These are phyloP conservation scores for Lodderomyces parapsilosis DNA, from an alignment of 1,139 yeast species.

Conservation along the genomic window DNA sequence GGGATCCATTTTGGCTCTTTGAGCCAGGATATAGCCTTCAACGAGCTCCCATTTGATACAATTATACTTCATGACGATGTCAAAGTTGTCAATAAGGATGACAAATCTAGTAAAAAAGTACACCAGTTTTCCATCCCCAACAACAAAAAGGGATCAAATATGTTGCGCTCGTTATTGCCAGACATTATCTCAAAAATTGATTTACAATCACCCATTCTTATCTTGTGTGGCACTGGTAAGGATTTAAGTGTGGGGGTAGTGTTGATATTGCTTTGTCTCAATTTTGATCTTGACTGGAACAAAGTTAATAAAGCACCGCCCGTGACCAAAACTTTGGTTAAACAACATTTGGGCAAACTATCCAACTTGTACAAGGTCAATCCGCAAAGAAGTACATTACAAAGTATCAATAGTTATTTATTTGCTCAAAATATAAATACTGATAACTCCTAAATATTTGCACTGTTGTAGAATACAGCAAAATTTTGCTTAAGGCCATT, in stretches of 20 bases:
- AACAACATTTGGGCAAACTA: conserved; percentile 55
- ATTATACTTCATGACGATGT: conserved; percentile 24
- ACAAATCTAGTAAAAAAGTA: conserved; percentile 7
- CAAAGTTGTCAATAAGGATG: conserved; percentile 14
- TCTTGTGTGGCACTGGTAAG: conserved; percentile 63
- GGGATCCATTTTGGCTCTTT: conserved; percentile 33
- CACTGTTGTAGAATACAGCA: conserved; percentile 13
- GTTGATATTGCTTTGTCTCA: conserved; percentile 48
- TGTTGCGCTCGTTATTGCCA: conserved; percentile 46
- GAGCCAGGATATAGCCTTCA: conserved; percentile 11
- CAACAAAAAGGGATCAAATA: conserved; percentile 65
- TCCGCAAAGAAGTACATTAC: conserved; percentile 77
- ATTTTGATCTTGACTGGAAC: conserved; percentile 45
- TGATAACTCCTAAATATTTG: conserved; percentile 5
- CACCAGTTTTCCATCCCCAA: conserved; percentile 31
- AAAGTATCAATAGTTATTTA: conserved; percentile 54
- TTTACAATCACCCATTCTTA: conserved; percentile 21
- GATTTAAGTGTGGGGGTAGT: conserved; percentile 67
- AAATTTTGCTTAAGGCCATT: conserved; percentile 11
- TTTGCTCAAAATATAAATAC: conserved; percentile 4
- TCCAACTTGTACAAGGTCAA: conserved; percentile 50
- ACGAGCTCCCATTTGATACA: conserved; percentile 12
- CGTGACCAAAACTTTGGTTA: conserved; percentile 52
- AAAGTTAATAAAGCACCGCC: conserved; percentile 16
- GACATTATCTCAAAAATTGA: conserved; percentile 25